Percentiles rank a stretch among this genome's conserved stretches.
Conservation (phyloP, 208 protist species). For the Crithidia sp. region DNA sequence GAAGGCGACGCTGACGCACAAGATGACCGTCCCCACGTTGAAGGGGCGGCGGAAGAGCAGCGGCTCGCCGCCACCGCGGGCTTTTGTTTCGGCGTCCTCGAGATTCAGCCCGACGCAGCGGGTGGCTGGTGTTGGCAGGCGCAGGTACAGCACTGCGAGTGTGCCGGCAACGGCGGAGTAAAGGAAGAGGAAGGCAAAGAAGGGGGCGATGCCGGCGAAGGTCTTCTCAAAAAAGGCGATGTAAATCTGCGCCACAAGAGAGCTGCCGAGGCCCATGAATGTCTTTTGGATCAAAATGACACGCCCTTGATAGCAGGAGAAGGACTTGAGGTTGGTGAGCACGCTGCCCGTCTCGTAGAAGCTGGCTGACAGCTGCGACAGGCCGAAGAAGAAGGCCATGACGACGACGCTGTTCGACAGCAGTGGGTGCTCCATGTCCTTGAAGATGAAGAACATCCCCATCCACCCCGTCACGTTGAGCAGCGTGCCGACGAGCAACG, state of each 20-base stretch:
- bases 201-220: conserved; percentile 49
- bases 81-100: conserved; percentile 43
- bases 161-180: conserved; percentile 63
- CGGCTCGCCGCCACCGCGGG: conserved; percentile 60
- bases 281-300: conserved; percentile 88
- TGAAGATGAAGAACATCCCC: conserved; percentile 77
- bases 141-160: conserved; percentile 56
- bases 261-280: conserved; percentile 86
- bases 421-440: conserved; percentile 42
- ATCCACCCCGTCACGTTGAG: conserved; percentile 76
- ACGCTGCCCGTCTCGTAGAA: conserved; percentile 83
- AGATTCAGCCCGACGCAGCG: conserved; percentile 75
- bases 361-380: conserved; percentile 84
- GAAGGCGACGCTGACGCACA: conserved; percentile 51
- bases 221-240: conserved; percentile 69
- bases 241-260: conserved; percentile 77
- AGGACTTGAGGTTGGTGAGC: conserved; percentile 76
- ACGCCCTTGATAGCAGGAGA: conserved; percentile 77
- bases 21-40: conserved; percentile 59
- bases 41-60: conserved; percentile 66
- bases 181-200: conserved; percentile 67
- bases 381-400: conserved; percentile 73
- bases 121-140: conserved; percentile 51
- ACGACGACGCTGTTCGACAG: conserved; percentile 43
- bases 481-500: conserved; percentile 57